Base-by-base conservation (phyloP, 2,329 filamentous ascomycete genomes). In the Clonostachys solani region DNA sequence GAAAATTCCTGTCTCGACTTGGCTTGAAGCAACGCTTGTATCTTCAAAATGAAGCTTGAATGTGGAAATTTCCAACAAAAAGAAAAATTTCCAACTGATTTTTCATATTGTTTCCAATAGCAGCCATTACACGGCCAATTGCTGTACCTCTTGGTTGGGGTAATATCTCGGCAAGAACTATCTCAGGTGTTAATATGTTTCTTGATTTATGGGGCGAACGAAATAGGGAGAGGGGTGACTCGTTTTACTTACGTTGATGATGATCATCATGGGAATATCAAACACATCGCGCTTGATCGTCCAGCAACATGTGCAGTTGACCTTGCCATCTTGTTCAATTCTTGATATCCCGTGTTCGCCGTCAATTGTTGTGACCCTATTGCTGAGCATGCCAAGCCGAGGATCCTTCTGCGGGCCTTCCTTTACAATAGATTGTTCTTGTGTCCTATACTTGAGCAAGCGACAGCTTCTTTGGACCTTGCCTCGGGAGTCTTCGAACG, bases 261-360 rank as follows among this genome's bases (percentile, higher is more conserved):
- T 89, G 66, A 97, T 95, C 72, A 97, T 77, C 90, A 96, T 96
- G 18, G 94, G 94, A 67, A 97, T 96, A 71, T 97, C 92, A 71
- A 97, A 97, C 38, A 94, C 89, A 66, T 99, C 94, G 53, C 92
- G 80, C 72, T 96, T 96, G 52, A 97, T 92, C 53, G 89, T 92
- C 92, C 92, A 97, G 72, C 89, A 95, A 69, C 95, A 96, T 59
- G 88, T 91, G 72, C 92, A 96, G 63, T 95, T 89, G 48, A 97
- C 87, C 68, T 94, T 92, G 46, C 92, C 92, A 60, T 95, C 91
- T 62, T 83, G 87, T 60, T 89, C 89, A 13, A 96, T 78, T 60
- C 84, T 82, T 47, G 87, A 87, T 67, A 95, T 92, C 10, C 89
- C 91, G 52, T 87, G 80, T 65, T 90, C 85, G 47, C 85, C 83